Base-by-base conservation (phyloP, 2,329 filamentous ascomycete species). In the Aspergillus phoenicis region DNA sequence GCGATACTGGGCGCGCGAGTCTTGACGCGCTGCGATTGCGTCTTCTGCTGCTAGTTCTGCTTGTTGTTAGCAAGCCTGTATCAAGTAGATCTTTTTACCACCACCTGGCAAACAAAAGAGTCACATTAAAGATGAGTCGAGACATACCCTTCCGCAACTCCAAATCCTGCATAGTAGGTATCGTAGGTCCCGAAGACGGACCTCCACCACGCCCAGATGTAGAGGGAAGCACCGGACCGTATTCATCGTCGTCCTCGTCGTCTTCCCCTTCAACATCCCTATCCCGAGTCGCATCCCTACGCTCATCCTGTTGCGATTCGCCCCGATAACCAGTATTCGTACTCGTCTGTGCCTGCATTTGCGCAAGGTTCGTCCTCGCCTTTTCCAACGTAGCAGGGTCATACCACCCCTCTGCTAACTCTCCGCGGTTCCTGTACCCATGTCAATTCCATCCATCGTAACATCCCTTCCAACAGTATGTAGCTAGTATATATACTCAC, bases 321-420 rank as follows among this genome's bases (percentile, higher is more conserved):
- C 65, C 64, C 26, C 41, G 53, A 10, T 22, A 52, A n/a, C n/a
- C 49, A 17, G 20, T 28, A 8, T 11, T 38, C 10, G 62, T 20
- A 13, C 20, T n/a, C 6, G 41, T 13, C 33, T 45, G 20, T n/a
- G 24, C 24, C 26, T n/a, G 48, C 22, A 52, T 43, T 30, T 70
- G 62, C 26, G 61, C 58, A 20, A 66, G 64, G 45, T 60, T 69
- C 17, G 74, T 68, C 63, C 81, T 77, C 17, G 83, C 84, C 59
- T 79, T 83, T 64, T 82, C 75, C 63, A 91, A 86, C 65, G 87
- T 90, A 60, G 85, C 85, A 7, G 93, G 90, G 71, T 96, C 91
- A 77, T 98, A 99, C 94, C 94, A 99, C 51, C 91, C 91, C 75
- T 94, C 89, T 4, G 91, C 89, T 64, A 98, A 82, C 78, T 94